Evolutionary conservation across 495 filamentous ascomycete genomes (phyloP).

Genomic region (Aspergillus biplanus): DNA sequence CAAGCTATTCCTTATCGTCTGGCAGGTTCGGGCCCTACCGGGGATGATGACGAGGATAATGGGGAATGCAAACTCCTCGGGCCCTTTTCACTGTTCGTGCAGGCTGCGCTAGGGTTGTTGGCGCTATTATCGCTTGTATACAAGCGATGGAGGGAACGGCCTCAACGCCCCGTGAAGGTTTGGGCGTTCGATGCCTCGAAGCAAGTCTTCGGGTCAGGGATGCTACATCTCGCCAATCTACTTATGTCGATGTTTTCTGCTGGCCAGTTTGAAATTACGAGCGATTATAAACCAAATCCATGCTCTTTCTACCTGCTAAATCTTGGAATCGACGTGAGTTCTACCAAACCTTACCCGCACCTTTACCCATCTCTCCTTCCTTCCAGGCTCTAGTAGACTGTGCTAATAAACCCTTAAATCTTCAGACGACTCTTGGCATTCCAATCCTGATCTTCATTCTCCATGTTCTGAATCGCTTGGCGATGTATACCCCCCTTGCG

Average conservation of each 20-base stretch:
- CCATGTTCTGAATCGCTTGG: constrained; percentile 69
- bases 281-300: constrained; percentile 78
- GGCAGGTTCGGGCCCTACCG: constrained; percentile 21
- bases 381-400: constrained; percentile 64
- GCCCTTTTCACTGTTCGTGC: constrained; percentile 84
- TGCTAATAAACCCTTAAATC: constrained; percentile 15
- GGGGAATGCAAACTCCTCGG: constrained; percentile 85
- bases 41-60: constrained; percentile 41
- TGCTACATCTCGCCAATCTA: constrained; percentile 90
- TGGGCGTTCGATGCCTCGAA: constrained; percentile 98
- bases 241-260: constrained; percentile 94
- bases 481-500: constrained; percentile 77
- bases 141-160: constrained; percentile 90
- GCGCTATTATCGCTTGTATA: constrained; percentile 86
- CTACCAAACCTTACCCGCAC: neutral
- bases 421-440: constrained; percentile 90
- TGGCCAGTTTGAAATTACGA: constrained; percentile 66
- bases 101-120: constrained; percentile 81
- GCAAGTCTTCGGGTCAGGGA: constrained; percentile 90
- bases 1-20: constrained; percentile 19
- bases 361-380: neutral
- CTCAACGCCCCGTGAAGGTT: constrained; percentile 88
- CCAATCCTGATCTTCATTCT: constrained; percentile 89
- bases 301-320: constrained; percentile 97
- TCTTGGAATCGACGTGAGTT: constrained; percentile 89